Conservation (phyloP, 768 basidiomycete genomes). For the Trametes cubensis region DNA sequence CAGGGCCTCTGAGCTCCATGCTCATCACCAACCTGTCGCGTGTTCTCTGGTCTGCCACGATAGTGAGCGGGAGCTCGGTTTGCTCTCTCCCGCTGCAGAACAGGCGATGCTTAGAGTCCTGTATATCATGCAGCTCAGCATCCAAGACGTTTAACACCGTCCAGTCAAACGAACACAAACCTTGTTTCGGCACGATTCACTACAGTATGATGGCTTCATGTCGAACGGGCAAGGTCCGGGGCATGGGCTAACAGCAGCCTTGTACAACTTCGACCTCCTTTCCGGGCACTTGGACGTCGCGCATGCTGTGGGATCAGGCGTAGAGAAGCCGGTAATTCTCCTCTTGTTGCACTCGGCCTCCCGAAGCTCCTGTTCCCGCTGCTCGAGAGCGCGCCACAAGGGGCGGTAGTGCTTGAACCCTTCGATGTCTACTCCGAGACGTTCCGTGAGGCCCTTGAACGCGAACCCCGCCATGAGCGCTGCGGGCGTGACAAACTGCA, state of each 20-base stretch:
- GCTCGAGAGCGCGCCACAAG: constrained; percentile 5
- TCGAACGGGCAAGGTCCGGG: not conserved
- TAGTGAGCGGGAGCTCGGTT: not conserved
- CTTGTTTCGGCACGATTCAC: not conserved
- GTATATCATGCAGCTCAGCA: not conserved
- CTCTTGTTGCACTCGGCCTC: not conserved
- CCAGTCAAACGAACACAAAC: not conserved
- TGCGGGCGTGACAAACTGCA: constrained; percentile 1
- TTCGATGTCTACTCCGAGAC: not conserved
- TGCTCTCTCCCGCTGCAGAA: not conserved
- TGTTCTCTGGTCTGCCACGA: not conserved
- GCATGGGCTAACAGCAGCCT: not conserved
- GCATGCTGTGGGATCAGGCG: not conserved
- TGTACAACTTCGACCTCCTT: too few relatives aligned
- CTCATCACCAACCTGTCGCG: not conserved
- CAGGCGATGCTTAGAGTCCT: not conserved
- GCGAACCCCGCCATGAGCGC: constrained; percentile 7
- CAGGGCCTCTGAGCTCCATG: not conserved
- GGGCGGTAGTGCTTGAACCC: not conserved
- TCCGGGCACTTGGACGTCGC: not conserved
- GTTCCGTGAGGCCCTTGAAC: not conserved
- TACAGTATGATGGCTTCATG: not conserved
- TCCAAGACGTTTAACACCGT: not conserved
- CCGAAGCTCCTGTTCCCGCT: not conserved
- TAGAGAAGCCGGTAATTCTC: not conserved